A percentile compares a stretch with the other conserved stretches of the same genome.
Evolutionary conservation across 2,329 filamentous ascomycete species (phyloP).

Genomic region (Ceratocystis variospora): DNA sequence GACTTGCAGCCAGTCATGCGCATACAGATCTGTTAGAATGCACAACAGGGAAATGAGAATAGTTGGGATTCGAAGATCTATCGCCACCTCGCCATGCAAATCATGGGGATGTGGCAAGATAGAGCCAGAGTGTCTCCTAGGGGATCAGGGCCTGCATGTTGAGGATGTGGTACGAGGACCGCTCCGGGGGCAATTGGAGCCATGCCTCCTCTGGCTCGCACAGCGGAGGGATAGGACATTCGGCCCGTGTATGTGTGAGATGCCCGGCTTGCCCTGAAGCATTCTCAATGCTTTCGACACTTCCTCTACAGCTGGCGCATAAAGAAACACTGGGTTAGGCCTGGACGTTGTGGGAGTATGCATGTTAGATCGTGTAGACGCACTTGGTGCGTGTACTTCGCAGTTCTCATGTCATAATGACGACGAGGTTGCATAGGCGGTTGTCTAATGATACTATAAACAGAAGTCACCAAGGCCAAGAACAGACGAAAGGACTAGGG

Average conservation of each 20-base stretch:
- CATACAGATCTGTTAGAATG: background rate
- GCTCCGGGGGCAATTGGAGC: background rate
- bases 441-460: background rate
- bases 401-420: conserved; percentile 5
- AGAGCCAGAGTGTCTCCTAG: background rate
- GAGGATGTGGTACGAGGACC: background rate
- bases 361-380: background rate
- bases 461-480: background rate
- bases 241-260: background rate
- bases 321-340: background rate
- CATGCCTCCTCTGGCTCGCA: background rate
- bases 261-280: background rate
- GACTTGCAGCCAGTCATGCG: background rate
- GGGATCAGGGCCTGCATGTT: too few species aligned
- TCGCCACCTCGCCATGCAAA: background rate
- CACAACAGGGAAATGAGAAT: background rate
- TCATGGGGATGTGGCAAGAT: background rate
- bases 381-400: background rate
- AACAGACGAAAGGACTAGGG: background rate
- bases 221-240: background rate
- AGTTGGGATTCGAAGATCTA: background rate
- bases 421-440: background rate
- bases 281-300: background rate
- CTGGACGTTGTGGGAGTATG: background rate
- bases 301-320: background rate